Evolutionary conservation across 75 land plant species (phyloP).

Genomic region (Azolla pinnata): DNA sequence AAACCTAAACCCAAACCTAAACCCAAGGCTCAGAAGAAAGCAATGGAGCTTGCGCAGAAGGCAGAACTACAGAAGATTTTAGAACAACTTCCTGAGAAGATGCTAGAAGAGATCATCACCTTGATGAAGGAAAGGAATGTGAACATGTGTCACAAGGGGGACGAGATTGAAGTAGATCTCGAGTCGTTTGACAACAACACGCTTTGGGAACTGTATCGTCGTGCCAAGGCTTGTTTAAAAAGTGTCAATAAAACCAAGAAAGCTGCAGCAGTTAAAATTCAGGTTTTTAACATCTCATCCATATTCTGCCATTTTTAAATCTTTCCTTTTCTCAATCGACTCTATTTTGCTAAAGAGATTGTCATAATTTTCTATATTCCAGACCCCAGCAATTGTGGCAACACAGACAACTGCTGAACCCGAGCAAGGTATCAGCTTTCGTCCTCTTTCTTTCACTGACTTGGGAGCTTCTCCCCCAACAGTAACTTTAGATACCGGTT

Average conservation of each 20-base stretch:
- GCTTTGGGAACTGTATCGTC: conserved; percentile 33
- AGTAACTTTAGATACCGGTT: too few relatives aligned
- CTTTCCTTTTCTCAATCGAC: too few relatives aligned
- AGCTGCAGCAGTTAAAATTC: neutral
- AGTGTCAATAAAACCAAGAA: conserved; percentile 16
- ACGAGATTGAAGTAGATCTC: conserved; percentile 33
- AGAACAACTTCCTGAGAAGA: conserved; percentile 17
- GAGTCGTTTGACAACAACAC: conserved; percentile 30
- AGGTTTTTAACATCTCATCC: too few relatives aligned
- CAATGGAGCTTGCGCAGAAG: conserved; percentile 27
- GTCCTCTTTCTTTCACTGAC: too few relatives aligned
- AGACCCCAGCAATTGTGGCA: too few relatives aligned
- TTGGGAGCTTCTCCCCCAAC: too few relatives aligned
- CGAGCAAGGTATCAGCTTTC: too few relatives aligned
- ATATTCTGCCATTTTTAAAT: too few relatives aligned
- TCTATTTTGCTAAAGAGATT: too few relatives aligned
- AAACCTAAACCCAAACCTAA: conserved; percentile 1
- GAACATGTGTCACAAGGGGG: conserved; percentile 20
- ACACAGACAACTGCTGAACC: too few relatives aligned
- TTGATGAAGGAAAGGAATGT: conserved; percentile 22
- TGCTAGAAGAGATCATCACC: conserved; percentile 15
- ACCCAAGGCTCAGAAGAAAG: neutral
- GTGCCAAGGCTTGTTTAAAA: conserved; percentile 18
- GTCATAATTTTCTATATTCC: too few relatives aligned
- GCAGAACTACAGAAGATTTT: conserved; percentile 19